phyloP scores from a whole-genome alignment of 305 asterid species.

The Solanum aculeatissimum region DNA sequence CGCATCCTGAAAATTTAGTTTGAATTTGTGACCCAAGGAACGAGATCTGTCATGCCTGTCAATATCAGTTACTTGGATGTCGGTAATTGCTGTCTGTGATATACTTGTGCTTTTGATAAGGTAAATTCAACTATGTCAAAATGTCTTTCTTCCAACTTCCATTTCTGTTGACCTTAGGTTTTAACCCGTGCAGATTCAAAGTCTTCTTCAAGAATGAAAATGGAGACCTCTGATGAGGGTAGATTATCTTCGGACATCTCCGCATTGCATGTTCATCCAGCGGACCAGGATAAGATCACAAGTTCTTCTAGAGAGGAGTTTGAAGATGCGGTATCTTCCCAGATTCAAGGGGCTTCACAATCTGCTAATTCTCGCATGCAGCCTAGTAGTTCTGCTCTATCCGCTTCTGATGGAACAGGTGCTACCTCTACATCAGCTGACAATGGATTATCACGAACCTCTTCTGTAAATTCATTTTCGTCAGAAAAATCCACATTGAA shows the following conservation, averaged over 20 bases:
- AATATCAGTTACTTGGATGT: background rate
- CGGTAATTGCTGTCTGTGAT: background rate
- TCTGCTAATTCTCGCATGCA: constrained; percentile 24
- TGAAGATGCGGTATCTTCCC: background rate
- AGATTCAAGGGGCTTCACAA: constrained; percentile 11
- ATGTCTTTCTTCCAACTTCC: background rate
- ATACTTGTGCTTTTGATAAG: background rate
- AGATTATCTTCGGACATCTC: constrained; percentile 55
- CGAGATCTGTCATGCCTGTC: background rate
- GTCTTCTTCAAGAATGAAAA: constrained; percentile 20
- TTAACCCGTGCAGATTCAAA: constrained; percentile 19
- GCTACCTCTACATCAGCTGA: constrained; percentile 29
- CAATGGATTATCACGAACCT: constrained; percentile 69
- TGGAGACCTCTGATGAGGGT: constrained; percentile 37
- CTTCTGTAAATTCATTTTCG: constrained; percentile 71
- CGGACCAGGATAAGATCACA: constrained; percentile 33
- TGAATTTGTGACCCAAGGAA: background rate
- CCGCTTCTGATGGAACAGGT: constrained; percentile 65
- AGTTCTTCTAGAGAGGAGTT: background rate
- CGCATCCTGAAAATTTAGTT: background rate
- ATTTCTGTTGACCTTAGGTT: background rate
- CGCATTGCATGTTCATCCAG: constrained; percentile 48
- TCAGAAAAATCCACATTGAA: constrained; percentile 80
- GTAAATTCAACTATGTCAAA: background rate
- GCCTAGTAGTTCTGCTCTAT: constrained; percentile 53